Percentiles rank a stretch among this genome's conserved stretches.
Evolutionary conservation across 2,329 filamentous ascomycete species (phyloP).

Genomic region (Furcasterigmium sp.): DNA sequence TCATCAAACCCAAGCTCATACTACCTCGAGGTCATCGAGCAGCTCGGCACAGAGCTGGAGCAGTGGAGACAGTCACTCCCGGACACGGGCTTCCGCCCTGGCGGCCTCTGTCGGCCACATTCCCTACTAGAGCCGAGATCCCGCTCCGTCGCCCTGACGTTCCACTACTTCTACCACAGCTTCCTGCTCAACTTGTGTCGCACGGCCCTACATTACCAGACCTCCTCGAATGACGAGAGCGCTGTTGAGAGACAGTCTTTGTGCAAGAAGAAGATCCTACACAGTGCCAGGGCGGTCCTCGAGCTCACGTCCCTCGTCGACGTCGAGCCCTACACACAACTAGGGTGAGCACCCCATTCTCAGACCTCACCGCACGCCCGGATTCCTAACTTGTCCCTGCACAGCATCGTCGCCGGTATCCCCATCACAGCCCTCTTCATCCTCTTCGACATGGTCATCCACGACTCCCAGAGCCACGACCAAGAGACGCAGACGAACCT

Average conservation of each 20-base stretch:
- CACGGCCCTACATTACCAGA: constrained; percentile 15
- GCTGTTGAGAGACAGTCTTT: constrained; percentile 8
- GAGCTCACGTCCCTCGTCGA: constrained; percentile 22
- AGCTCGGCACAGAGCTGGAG: constrained; percentile 20
- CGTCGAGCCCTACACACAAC: constrained; percentile 20
- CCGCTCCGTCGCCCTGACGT: constrained; percentile 10
- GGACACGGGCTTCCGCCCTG: constrained; percentile 10
- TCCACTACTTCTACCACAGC: constrained; percentile 22
- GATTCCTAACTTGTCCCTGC: not conserved
- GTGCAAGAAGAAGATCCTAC: constrained; percentile 14
- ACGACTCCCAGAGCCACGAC: constrained; percentile 22
- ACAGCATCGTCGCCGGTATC: constrained; percentile 26
- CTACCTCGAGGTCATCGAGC: constrained; percentile 19
- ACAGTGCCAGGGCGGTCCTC: constrained; percentile 18
- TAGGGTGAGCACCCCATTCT: constrained; percentile 20
- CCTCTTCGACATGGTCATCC: constrained; percentile 34
- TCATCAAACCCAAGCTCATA: constrained; percentile 16
- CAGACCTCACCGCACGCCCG: not conserved
- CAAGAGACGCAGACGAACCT: constrained; percentile 28
- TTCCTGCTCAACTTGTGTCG: constrained; percentile 19
- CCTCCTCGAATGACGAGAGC: constrained; percentile 5
- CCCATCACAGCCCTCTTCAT: constrained; percentile 32
- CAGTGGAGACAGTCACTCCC: constrained; percentile 21
- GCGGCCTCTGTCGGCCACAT: constrained; percentile 7
- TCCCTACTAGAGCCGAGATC: constrained; percentile 5